phyloP scores from a whole-genome alignment of 306 rosid species.

The Citrullus amarus region DNA sequence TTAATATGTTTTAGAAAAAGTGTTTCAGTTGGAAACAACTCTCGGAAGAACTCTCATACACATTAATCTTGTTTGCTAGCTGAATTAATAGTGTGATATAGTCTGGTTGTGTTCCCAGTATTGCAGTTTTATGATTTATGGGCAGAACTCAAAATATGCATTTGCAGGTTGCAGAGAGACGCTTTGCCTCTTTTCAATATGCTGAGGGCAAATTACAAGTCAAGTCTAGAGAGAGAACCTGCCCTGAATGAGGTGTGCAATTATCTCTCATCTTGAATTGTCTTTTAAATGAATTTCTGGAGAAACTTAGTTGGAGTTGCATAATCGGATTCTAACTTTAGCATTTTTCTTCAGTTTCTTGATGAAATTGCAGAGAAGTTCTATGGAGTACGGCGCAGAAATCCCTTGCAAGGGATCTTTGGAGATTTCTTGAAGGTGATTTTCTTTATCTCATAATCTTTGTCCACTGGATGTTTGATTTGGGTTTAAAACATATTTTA shows the following conservation, averaged over 20 bases:
- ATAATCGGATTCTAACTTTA: conserved; percentile 21
- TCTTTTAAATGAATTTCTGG: conserved; percentile 5
- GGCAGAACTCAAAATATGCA: not conserved
- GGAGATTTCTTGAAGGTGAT: conserved; percentile 84
- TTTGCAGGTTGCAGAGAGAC: conserved; percentile 83
- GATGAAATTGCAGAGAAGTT: conserved; percentile 79
- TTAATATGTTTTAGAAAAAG: not conserved
- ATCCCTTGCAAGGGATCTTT: conserved; percentile 84
- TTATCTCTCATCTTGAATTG: not conserved
- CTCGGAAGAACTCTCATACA: not conserved
- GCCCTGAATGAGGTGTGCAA: conserved; percentile 58
- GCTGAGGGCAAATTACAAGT: conserved; percentile 54
- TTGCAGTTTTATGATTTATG: not conserved
- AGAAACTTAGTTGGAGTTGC: not conserved
- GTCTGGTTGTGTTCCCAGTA: not conserved
- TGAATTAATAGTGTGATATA: not conserved
- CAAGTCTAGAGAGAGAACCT: conserved; percentile 71
- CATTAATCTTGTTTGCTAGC: not conserved
- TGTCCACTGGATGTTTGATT: not conserved
- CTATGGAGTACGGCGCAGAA: conserved; percentile 69
- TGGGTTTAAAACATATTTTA: not conserved
- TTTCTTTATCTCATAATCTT: not conserved
- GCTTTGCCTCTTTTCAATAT: conserved; percentile 81
- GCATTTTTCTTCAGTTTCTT: conserved; percentile 49
- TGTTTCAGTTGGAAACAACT: not conserved